Conservation (phyloP, 345 rosid species). For the Hibiscus trionum region DNA sequence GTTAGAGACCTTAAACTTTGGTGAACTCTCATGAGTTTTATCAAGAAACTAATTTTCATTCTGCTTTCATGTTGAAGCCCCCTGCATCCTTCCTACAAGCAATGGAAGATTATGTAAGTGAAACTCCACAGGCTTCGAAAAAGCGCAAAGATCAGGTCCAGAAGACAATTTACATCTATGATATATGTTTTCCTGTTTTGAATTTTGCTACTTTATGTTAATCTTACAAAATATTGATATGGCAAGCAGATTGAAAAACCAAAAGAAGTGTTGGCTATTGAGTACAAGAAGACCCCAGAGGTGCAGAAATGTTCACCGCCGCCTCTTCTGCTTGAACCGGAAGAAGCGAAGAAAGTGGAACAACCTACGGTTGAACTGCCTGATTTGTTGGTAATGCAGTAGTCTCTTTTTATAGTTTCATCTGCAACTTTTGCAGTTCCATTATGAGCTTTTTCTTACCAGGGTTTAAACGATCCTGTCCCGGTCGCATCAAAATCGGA, state of each 20-base stretch:
- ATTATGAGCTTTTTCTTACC: conserved; percentile 6
- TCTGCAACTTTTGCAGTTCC: not conserved
- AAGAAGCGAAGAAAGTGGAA: conserved; percentile 37
- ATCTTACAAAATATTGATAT: not conserved
- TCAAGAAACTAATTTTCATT: not conserved
- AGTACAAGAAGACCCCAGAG: conserved; percentile 43
- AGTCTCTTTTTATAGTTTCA: not conserved
- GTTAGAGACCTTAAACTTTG: conserved; percentile 27
- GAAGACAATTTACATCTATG: not conserved
- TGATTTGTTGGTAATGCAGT: conserved; percentile 61
- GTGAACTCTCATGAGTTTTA: not conserved
- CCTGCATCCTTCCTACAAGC: conserved; percentile 91
- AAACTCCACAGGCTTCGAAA: conserved; percentile 60
- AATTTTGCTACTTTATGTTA: not conserved
- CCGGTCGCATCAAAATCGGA: conserved; percentile 64
- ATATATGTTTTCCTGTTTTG: not conserved
- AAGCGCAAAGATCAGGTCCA: conserved; percentile 71
- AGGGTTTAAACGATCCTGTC: conserved; percentile 74
- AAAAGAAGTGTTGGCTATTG: conserved; percentile 23
- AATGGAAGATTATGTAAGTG: conserved; percentile 95
- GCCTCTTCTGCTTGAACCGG: conserved; percentile 56
- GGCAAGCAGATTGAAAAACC: conserved; percentile 33
- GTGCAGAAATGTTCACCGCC: conserved; percentile 40
- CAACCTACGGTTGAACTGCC: conserved; percentile 50
- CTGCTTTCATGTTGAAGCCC: conserved; percentile 43